Base-by-base conservation (phyloP, 164 flowering plant species). In the Macadamia tetraphylla region DNA sequence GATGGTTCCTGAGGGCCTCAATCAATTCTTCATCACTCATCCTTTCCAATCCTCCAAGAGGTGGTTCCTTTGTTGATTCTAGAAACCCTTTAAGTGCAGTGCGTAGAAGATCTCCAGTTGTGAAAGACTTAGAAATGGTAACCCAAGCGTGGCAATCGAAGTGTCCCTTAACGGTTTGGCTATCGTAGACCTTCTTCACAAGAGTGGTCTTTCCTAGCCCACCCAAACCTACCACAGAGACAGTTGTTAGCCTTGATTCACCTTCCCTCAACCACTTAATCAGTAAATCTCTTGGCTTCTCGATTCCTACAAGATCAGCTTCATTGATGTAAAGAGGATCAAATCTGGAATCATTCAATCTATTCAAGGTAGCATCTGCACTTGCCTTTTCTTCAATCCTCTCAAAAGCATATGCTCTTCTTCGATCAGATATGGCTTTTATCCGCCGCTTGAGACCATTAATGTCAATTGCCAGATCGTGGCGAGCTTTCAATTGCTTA, bases 1-100 rank as follows among this genome's bases (percentile, higher is more conserved):
- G 8, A 32, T 31, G 13, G 11, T 60, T 17, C 6, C 12, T 32
- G 42, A 60, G 17, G 6, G 12, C 3, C n/a, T 3, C 17, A 2
- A 12, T 60, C n/a, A 60, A 18, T 0, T 7, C n/a, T 1, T 0
- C 9, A 3, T 10, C 59, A 0, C 61, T 35, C 79, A 69, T 71
- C 7, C 8, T 56, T 9, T 75, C 76, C 8, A 74, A n/a, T 6
- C 57, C 75, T 18, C 6, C 4, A 1, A 74, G 82, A 30, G 57
- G 23, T 15, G 64, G 58, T 10, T 67, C 58, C 43, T 68, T 66
- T 11, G 31, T 60, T 10, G 46, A 67, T 0, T 30, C 57, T 29
- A 55, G 67, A 60, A 79, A 68, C 29, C 62, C 62, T 30, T 11
- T 1, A 30, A 42, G 62, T 30, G 18, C 17, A 23, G 23, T 12